These are phyloP conservation scores for Epichloe elymi DNA, from an alignment of 2,329 filamentous ascomycete genomes.

Conservation along the genomic window DNA sequence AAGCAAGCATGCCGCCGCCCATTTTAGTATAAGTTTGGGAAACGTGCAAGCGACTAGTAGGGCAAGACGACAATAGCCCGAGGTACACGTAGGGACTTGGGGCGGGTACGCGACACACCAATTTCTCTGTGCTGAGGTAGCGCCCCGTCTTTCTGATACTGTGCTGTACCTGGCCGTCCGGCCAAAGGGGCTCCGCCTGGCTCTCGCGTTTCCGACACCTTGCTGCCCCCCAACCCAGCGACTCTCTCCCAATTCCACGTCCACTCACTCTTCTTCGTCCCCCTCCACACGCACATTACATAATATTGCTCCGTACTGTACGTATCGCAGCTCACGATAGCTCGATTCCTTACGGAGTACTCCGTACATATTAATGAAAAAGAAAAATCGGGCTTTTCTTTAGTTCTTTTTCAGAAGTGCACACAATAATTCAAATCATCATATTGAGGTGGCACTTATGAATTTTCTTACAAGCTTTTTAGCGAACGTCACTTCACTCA, in stretches of 20 bases:
- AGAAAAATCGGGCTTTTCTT: too few species aligned
- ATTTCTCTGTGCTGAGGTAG: conserved; percentile 20
- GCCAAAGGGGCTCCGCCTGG: neutral
- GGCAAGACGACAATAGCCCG: neutral
- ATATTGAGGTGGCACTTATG: too few species aligned
- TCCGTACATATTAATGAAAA: too few species aligned
- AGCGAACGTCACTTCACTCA: too few species aligned
- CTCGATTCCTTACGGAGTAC: too few species aligned
- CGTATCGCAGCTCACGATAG: neutral
- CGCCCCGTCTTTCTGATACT: conserved; percentile 21
- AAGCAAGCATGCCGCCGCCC: too few species aligned
- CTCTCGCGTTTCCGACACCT: conserved; percentile 5
- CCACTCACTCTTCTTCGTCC: conserved; percentile 17
- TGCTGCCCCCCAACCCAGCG: conserved; percentile 16
- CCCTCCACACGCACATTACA: neutral
- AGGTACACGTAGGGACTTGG: conserved; percentile 19
- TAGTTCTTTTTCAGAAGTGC: too few species aligned
- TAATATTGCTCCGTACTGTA: neutral
- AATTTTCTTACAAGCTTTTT: too few species aligned
- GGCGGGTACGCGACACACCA: conserved; percentile 25
- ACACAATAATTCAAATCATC: too few species aligned
- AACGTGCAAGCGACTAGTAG: neutral
- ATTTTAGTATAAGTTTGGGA: too few species aligned
- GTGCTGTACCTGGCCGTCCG: conserved; percentile 21
- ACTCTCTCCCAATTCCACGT: conserved; percentile 12